Evolutionary conservation across 2,329 filamentous ascomycete species (phyloP).

Genomic region (Talaromyces sp.): DNA sequence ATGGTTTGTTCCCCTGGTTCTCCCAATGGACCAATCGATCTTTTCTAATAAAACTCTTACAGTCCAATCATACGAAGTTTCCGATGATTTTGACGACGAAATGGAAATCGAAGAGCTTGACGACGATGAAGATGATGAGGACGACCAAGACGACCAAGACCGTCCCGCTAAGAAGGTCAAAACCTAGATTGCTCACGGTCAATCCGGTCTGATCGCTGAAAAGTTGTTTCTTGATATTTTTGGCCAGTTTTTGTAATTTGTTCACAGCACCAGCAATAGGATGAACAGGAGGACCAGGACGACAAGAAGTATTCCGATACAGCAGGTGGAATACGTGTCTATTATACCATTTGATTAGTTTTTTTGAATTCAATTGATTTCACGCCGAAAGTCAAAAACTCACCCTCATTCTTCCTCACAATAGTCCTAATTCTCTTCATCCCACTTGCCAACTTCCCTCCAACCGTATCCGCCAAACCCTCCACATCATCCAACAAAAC

Average conservation of each 20-base stretch:
- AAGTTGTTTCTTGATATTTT: conserved; percentile 16
- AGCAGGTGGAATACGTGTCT: conserved; percentile 77
- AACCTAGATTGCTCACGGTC: conserved; percentile 2
- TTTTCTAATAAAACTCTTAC: conserved; percentile 39
- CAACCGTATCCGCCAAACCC: conserved; percentile 76
- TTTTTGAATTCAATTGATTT: not conserved
- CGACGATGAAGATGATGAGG: conserved; percentile 50
- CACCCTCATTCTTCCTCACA: conserved; percentile 85
- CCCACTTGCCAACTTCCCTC: conserved; percentile 76
- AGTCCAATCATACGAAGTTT: conserved; percentile 67
- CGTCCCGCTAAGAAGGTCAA: conserved; percentile 42
- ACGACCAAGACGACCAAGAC: conserved; percentile 51
- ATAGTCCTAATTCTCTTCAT: conserved; percentile 82
- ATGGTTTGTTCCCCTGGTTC: conserved; percentile 57
- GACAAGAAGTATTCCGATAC: conserved; percentile 81
- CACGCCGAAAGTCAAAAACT: conserved; percentile 30
- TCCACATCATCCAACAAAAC: conserved; percentile 86
- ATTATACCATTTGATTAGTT: conserved; percentile 28
- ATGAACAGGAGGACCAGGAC: conserved; percentile 83
- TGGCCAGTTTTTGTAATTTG: conserved; percentile 3
- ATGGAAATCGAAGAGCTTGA: conserved; percentile 62
- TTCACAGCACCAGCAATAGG: conserved; percentile 62
- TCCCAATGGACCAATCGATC: not conserved
- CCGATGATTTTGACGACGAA: conserved; percentile 50
- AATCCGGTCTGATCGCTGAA: not conserved